Conservation (phyloP, 2,329 filamentous ascomycete genomes). For the Verticillium nonalfalfae region DNA sequence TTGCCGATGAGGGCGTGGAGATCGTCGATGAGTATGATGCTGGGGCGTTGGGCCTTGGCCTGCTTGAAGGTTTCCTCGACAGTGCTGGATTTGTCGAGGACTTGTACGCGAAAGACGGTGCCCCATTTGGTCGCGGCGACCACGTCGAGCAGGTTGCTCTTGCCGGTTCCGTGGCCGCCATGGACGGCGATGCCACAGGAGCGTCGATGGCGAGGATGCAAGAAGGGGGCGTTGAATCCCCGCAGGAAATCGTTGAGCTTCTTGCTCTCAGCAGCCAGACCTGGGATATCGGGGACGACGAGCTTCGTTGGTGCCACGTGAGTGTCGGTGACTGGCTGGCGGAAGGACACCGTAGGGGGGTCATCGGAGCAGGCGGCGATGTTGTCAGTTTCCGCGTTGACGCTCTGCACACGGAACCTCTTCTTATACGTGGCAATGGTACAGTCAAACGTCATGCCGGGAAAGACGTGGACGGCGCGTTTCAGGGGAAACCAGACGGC, state of each 20-base stretch:
- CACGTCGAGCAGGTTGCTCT: constrained; percentile 65
- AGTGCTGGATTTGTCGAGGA: constrained; percentile 47
- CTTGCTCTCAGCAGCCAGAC: constrained; percentile 57
- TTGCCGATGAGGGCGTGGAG: constrained; percentile 64
- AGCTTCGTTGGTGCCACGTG: constrained; percentile 22
- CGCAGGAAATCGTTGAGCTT: constrained; percentile 61
- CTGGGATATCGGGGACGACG: constrained; percentile 54
- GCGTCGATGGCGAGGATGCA: constrained; percentile 21
- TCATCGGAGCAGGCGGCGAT: constrained; percentile 39
- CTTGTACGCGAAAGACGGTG: constrained; percentile 55
- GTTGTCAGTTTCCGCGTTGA: constrained; percentile 43
- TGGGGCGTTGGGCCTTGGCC: constrained; percentile 63
- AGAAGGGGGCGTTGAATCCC: constrained; percentile 39
- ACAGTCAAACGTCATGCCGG: constrained; percentile 65
- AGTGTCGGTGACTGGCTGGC: constrained; percentile 12
- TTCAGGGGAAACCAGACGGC: constrained; percentile 8
- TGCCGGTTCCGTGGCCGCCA: constrained; percentile 79
- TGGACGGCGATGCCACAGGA: constrained; percentile 65
- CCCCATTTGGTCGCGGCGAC: constrained; percentile 66
- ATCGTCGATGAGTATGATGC: constrained; percentile 73
- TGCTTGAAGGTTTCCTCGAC: constrained; percentile 65
- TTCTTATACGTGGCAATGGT: constrained; percentile 48
- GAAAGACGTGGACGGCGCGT: constrained; percentile 61
- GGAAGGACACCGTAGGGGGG: constrained; percentile 30
- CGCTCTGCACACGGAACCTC: constrained; percentile 51